A percentile compares a stretch with the other conserved stretches of the same genome.
Evolutionary conservation across 1,284 basidiomycete species (phyloP).

Genomic region (Ceratobasidium sp.): DNA sequence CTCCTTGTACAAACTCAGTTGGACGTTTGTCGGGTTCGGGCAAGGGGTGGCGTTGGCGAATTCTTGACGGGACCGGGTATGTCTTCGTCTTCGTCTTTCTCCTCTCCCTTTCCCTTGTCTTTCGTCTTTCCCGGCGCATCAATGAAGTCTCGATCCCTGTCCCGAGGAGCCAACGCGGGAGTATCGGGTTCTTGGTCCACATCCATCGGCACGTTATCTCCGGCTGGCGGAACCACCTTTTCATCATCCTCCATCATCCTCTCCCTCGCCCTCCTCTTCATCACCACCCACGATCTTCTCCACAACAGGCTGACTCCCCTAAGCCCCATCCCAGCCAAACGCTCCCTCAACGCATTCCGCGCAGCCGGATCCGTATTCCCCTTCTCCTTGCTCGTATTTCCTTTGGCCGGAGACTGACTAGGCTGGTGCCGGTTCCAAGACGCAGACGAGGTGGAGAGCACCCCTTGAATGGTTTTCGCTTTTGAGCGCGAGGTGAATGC

Average conservation of each 20-base stretch:
- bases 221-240: not conserved
- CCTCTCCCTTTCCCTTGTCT: conserved; percentile 5
- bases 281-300: conserved; percentile 52
- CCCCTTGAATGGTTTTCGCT: conserved; percentile 60
- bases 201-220: conserved; percentile 44
- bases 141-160: not conserved
- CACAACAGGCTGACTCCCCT: conserved; percentile 59
- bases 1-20: conserved; percentile 25
- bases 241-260: conserved; percentile 45
- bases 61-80: conserved; percentile 10
- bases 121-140: not conserved
- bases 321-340: conserved; percentile 68
- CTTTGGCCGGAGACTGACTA: conserved; percentile 4
- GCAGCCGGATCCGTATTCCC: conserved; percentile 51
- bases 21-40: conserved; percentile 20
- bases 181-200: conserved; percentile 42
- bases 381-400: not conserved
- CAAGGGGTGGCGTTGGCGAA: conserved; percentile 25
- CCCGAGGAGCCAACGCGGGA: too few species aligned
- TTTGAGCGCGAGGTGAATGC: conserved; percentile 43
- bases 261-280: conserved; percentile 49
- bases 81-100: conserved; percentile 16
- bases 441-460: conserved; percentile 64
- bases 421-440: conserved; percentile 59
- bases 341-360: conserved; percentile 61